phyloP scores from a whole-genome alignment of 2,329 filamentous ascomycete genomes.

The Metarhizium sp. region DNA sequence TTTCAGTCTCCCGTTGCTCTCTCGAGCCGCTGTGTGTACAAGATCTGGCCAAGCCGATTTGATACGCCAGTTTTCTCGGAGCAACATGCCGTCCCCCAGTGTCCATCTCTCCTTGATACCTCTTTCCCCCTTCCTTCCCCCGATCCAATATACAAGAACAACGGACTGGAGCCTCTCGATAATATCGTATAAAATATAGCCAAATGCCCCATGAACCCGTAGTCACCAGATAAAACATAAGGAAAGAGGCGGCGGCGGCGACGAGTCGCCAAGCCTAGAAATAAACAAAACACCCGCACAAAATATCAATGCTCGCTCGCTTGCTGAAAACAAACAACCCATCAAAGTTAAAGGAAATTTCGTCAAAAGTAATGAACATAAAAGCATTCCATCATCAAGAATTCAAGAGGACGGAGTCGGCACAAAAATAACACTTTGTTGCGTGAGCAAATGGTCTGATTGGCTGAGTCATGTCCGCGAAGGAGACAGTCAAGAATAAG shows the following conservation, averaged over 20 bases:
- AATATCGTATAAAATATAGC: background rate
- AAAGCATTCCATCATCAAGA: background rate
- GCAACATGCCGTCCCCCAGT: background rate
- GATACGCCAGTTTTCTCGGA: background rate
- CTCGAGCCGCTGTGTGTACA: background rate
- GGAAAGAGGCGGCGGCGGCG: too few relatives aligned
- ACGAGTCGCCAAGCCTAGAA: background rate
- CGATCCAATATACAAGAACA: conserved; percentile 4
- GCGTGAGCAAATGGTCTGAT: conserved; percentile 7
- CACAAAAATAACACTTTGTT: background rate
- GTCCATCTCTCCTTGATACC: background rate
- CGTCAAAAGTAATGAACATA: background rate
- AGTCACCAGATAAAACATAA: background rate
- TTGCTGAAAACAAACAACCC: background rate
- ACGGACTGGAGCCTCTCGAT: conserved; percentile 1
- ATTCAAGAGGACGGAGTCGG: background rate
- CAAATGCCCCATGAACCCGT: background rate
- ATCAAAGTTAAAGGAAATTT: background rate
- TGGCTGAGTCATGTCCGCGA: background rate
- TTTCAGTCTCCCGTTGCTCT: background rate
- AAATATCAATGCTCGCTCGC: conserved; percentile 7
- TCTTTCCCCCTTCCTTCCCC: background rate
- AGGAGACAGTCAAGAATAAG: background rate
- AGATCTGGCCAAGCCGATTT: background rate
- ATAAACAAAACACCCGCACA: background rate